These are phyloP conservation scores for Pezicula radicicola DNA, from an alignment of 2,329 filamentous ascomycete species.

Conservation along the genomic window DNA sequence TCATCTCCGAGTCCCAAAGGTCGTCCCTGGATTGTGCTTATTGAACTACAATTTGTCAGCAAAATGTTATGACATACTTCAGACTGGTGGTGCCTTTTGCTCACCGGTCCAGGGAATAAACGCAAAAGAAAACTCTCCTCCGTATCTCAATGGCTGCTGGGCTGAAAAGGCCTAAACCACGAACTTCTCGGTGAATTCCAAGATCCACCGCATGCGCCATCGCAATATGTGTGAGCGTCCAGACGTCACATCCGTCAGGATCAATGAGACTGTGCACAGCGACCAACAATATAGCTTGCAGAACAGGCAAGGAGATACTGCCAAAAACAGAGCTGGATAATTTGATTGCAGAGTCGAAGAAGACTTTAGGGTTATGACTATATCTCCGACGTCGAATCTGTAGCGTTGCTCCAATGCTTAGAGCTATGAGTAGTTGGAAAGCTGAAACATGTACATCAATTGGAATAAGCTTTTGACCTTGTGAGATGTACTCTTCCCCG, in stretches of 20 bases:
- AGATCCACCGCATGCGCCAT: slow-evolving; percentile 35
- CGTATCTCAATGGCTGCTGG: slow-evolving; percentile 11
- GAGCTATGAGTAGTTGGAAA: slow-evolving; percentile 33
- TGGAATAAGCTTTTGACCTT: background rate
- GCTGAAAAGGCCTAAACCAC: slow-evolving; percentile 5
- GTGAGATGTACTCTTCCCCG: slow-evolving; percentile 13
- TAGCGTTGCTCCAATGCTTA: slow-evolving; percentile 32
- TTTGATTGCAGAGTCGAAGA: slow-evolving; percentile 29
- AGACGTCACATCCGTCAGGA: slow-evolving; percentile 32
- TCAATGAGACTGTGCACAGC: slow-evolving; percentile 30
- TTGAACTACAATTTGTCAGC: slow-evolving; percentile 21
- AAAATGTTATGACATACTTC: background rate
- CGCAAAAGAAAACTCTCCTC: slow-evolving; percentile 28
- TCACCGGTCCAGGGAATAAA: slow-evolving; percentile 34
- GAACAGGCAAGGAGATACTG: slow-evolving; percentile 28
- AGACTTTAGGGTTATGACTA: slow-evolving; percentile 31
- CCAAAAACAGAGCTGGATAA: slow-evolving; percentile 31
- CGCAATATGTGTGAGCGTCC: slow-evolving; percentile 33
- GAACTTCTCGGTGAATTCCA: slow-evolving; percentile 33
- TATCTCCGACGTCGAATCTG: slow-evolving; percentile 31
- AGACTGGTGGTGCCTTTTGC: background rate
- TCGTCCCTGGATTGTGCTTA: slow-evolving; percentile 35
- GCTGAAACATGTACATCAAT: slow-evolving; percentile 9
- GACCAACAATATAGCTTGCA: slow-evolving; percentile 31
- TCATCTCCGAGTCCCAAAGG: slow-evolving; percentile 35